Evolutionary conservation across 768 basidiomycete species (phyloP).

Genomic region (Agaricus blazei): DNA sequence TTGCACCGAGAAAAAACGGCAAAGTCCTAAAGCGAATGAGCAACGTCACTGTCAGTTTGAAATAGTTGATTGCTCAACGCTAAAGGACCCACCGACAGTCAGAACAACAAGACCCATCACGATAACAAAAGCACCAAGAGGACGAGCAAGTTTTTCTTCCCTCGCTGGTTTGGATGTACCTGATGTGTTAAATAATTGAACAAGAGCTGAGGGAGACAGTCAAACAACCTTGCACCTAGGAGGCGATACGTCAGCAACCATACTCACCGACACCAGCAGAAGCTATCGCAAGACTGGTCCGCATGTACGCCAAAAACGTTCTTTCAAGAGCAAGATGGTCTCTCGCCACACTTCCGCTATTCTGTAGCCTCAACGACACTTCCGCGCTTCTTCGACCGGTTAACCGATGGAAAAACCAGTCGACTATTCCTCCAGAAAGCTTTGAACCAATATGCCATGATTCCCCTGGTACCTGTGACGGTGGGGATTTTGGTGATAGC

Average conservation of each 20-base stretch:
- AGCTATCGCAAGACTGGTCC: conserved; percentile 58
- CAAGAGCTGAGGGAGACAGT: conserved; percentile 33
- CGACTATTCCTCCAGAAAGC: not conserved
- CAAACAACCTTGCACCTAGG: too few relatives aligned
- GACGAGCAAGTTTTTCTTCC: conserved; percentile 34
- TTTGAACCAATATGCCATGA: not conserved
- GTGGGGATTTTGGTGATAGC: not conserved
- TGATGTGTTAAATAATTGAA: conserved; percentile 32
- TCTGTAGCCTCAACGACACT: conserved; percentile 38
- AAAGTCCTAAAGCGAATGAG: conserved; percentile 29
- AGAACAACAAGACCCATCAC: conserved; percentile 43
- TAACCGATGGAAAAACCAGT: not conserved
- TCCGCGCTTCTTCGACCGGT: conserved; percentile 4
- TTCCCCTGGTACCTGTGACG: not conserved
- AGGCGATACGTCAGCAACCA: not conserved
- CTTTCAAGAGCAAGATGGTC: conserved; percentile 63
- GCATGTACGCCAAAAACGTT: conserved; percentile 58
- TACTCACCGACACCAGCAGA: conserved; percentile 55
- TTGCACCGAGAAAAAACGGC: conserved; percentile 52
- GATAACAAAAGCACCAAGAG: conserved; percentile 47
- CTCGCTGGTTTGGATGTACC: conserved; percentile 12
- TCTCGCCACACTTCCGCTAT: conserved; percentile 57
- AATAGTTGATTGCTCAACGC: not conserved
- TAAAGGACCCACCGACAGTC: conserved; percentile 34
- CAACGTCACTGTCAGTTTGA: not conserved